phyloP scores from a whole-genome alignment of 2,329 filamentous ascomycete species.

The Dothistroma septosporum region DNA sequence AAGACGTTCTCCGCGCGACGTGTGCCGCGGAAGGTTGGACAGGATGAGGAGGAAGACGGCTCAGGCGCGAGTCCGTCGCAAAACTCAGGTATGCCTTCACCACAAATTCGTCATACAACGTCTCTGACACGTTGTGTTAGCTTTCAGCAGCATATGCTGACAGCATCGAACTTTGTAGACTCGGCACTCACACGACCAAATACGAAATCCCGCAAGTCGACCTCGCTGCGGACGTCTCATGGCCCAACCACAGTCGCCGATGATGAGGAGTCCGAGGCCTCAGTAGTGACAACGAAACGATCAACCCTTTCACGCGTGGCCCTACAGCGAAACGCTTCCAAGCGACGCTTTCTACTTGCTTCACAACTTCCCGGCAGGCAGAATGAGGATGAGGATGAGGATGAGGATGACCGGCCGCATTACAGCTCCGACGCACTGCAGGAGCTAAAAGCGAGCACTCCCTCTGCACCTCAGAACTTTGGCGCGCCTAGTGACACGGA shows the following conservation, averaged over 20 bases:
- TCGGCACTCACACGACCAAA: constrained; percentile 53
- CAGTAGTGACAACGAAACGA: constrained; percentile 59
- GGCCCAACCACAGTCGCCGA: constrained; percentile 56
- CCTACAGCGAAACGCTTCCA: constrained; percentile 61
- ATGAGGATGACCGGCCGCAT: constrained; percentile 65
- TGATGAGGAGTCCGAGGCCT: constrained; percentile 49
- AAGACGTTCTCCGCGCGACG: constrained; percentile 53
- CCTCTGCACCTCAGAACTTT: constrained; percentile 69
- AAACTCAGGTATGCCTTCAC: constrained; percentile 23
- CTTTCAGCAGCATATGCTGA: constrained; percentile 37
- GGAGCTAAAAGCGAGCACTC: constrained; percentile 80
- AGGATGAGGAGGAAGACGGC: constrained; percentile 59
- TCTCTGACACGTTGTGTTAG: constrained; percentile 25
- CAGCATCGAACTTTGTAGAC: constrained; percentile 36
- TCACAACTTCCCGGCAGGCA: constrained; percentile 48
- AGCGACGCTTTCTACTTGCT: constrained; percentile 48
- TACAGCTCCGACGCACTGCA: constrained; percentile 86
- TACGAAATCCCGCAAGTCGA: constrained; percentile 63
- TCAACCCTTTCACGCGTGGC: constrained; percentile 60
- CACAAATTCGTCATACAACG: neutral
- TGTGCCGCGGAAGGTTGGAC: constrained; percentile 74
- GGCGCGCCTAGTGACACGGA: constrained; percentile 29
- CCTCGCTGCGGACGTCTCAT: constrained; percentile 72
- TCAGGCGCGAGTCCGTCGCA: constrained; percentile 11
- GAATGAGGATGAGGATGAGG: constrained; percentile 54